Percentiles rank a stretch among this genome's conserved stretches.
Conservation (phyloP, 257 asterid genomes). For the Solanum pimpinellifolium region DNA sequence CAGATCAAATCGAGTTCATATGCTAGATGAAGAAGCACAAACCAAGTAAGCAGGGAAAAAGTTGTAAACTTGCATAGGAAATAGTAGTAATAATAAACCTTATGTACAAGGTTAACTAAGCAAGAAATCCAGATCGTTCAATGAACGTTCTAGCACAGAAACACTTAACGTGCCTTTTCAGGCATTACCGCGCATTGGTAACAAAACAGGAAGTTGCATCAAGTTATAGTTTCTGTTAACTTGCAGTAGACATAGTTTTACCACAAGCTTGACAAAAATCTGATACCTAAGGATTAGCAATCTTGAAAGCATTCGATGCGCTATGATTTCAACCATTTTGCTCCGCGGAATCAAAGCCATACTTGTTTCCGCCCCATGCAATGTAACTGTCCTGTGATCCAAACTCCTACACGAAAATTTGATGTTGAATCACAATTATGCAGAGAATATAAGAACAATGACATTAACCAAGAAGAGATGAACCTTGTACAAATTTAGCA, state of each 20-base stretch:
- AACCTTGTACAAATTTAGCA: not conserved
- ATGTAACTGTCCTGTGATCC: constrained; percentile 79
- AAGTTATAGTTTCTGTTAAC: not conserved
- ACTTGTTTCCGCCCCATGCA: constrained; percentile 71
- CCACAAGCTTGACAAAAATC: constrained; percentile 6
- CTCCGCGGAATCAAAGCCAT: constrained; percentile 11
- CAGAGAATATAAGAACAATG: not conserved
- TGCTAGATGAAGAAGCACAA: not conserved
- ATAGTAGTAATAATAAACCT: not conserved
- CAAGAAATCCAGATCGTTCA: not conserved
- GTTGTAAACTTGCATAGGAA: not conserved
- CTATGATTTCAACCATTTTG: constrained; percentile 9
- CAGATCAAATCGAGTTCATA: not conserved
- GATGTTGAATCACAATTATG: not conserved
- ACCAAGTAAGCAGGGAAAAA: not conserved
- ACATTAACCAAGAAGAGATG: not conserved
- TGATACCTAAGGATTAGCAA: not conserved
- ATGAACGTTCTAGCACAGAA: not conserved
- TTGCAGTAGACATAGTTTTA: not conserved
- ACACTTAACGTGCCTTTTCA: not conserved
- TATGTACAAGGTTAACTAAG: not conserved
- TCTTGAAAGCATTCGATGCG: not conserved
- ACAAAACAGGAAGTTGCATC: not conserved
- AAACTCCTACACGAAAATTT: constrained; percentile 45
- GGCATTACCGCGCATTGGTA: not conserved